These are phyloP conservation scores for Stephania cephalantha DNA, from an alignment of 164 flowering plant genomes.

Conservation along the genomic window DNA sequence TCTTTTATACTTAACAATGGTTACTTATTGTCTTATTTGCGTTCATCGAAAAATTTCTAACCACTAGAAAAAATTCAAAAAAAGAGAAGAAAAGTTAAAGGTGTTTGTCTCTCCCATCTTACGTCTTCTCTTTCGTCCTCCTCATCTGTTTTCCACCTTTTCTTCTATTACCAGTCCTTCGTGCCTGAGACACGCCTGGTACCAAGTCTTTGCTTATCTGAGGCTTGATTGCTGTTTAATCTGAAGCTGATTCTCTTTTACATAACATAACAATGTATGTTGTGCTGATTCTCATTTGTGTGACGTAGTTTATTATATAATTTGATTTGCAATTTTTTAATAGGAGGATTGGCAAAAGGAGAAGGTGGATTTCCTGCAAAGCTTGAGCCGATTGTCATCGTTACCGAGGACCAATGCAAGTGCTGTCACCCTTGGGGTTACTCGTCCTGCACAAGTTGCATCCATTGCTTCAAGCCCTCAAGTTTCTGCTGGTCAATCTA, in stretches of 20 bases:
- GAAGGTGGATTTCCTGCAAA: slow-evolving; percentile 81
- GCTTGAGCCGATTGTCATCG: slow-evolving; percentile 76
- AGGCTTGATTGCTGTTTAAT: not conserved
- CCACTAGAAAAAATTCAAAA: no score
- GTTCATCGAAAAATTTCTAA: no score
- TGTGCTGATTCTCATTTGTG: not conserved
- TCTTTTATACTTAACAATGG: not conserved
- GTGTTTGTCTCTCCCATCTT: not conserved
- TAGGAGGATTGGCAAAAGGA: slow-evolving; percentile 99
- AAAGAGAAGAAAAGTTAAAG: no score
- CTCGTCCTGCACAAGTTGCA: slow-evolving; percentile 43
- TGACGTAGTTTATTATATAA: not conserved
- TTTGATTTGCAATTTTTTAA: slow-evolving; percentile 9
- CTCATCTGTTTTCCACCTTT: not conserved
- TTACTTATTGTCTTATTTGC: not conserved
- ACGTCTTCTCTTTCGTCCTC: not conserved
- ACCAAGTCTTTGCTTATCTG: not conserved
- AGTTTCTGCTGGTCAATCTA: slow-evolving; percentile 39
- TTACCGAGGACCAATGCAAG: slow-evolving; percentile 57
- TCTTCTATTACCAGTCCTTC: not conserved
- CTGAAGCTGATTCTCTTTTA: not conserved
- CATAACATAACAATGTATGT: not conserved
- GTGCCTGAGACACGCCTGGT: not conserved
- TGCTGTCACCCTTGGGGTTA: slow-evolving; percentile 31
- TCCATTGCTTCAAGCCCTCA: slow-evolving; percentile 46